Evolutionary conservation across 768 basidiomycete genomes (phyloP), one percentile per base, ranked within the genome.

Genomic region (Albatrellus ellisii): DNA sequence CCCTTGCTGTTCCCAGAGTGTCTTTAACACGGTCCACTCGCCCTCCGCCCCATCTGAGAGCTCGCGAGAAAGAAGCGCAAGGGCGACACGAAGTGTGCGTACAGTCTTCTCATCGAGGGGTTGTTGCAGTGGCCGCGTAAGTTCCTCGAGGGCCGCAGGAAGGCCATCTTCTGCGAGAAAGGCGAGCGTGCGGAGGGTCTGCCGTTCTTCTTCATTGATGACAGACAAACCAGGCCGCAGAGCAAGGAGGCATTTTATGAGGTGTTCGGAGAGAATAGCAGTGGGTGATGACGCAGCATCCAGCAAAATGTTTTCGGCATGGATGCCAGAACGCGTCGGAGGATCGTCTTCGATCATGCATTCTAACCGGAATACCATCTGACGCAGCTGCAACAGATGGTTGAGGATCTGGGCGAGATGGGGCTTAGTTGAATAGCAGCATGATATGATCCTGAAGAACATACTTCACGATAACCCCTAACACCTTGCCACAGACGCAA

Each of bases 391-490:
- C 11, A 89, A 62, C 6, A 85, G 64, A 52, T 80, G 79, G 47
- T 85, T 80, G 24, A 83, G 69, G 36, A 87, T 79, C 85, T 78
- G 1, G 26, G 4, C 21, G 15, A 26, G 45, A 35, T 57, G 46
- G 26, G 14, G 33, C 39, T n/a, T 6, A 33, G 31, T 25, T 17
- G 2, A 41, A 8, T 6, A 46, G 6, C 18, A 18, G 15, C 9
- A 15, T 17, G 33, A 39, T 3, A 44, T 14, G 35, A 22, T 17
- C n/a, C n/a, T n/a, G n/a, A n/a, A 29, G 14, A 36, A 45, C 62
- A 33, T 45, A 85, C 85, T 64, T 85, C 78, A 33, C 76, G 68
- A 55, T 87, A 88, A 6, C 80, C 82, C 22, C 79, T 72, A 20
- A 74, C 60, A 21, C 60, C 62, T 59, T 82, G 79, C 79, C 79